Base-by-base conservation (phyloP, 441 rosid genomes). In the Erysimum cheiri region DNA sequence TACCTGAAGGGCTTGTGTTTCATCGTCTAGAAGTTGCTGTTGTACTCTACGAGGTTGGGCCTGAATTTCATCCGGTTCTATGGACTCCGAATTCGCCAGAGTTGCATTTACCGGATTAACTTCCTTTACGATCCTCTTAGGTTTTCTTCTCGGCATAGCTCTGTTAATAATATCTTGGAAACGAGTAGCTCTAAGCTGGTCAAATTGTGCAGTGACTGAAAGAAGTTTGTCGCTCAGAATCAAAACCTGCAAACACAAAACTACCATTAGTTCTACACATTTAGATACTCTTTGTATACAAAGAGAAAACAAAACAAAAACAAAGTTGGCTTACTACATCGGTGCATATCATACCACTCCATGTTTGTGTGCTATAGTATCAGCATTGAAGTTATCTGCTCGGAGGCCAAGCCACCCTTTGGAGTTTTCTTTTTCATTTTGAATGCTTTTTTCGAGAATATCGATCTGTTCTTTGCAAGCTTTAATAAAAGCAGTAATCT, bases 1-100 rank as follows among this genome's bases (percentile, higher is more conserved):
- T 79, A 92, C 98, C 86, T 95, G 97, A 81, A 95, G 97, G 47
- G 92, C 88, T 67, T 83, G 94, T 61, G 99, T 95, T 83, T 95
- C 98, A 63, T 92, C 86, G 67, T 92, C 99, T 82, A 94, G 78
- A 55, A 88, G 79, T 67, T 94, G 89, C 62, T 88, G 90, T 64
- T 88, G 83, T 62, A 80, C 71, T 57, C 84, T 64, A 49, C 44
- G 80, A 69, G 85, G 83, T 79, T 83, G 86, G n/a, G 79, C 70
- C 61, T 79, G 89, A 73, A 77, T 67, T 60, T 77, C 93, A 66
- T 79, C 80, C 7, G 83, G 70, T 47, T 83, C 87, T 77, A 41
- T 70, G 28, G 77, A 54, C 66, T 84, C 90, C 15, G 74, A 48
- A 69, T 59, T 76, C 57, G 65, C 54, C 49, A 73, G 49, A 63